Evolutionary conservation across 2,329 filamentous ascomycete species (phyloP), one percentile per base, ranked within the genome.

Genomic region (Pseudogymnoascus sp.): DNA sequence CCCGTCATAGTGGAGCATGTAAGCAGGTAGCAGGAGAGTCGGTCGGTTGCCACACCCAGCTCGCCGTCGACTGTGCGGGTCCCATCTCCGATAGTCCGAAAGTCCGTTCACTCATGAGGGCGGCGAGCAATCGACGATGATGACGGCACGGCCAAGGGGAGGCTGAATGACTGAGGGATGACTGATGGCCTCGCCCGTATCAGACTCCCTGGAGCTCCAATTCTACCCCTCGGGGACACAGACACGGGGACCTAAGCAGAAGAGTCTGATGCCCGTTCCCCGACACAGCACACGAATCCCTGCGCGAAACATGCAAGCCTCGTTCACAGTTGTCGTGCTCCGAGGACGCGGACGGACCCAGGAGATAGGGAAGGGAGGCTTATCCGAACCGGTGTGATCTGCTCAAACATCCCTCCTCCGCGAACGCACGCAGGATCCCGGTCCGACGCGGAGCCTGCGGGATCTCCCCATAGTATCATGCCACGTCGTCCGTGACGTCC

Each of bases 221-320:
- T 29, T 33, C 48, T 15, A 27, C n/a, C 29, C 15, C n/a, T 10
- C 9, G 4, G 18, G 12, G 29, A n/a, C 48, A 55, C 48, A 55
- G n/a, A 55, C 27, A 31, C 48, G n/a, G 21, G 48, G 48, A 21
- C 48, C 9, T 55, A 10, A 18, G 48, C 27, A 33, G 21, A 27
- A 55, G n/a, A 33, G 18, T 55, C 48, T 55, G 27, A 12, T 29
- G 48, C 27, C 45, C n/a, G n/a, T 9, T 5, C n/a, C 9, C 48
- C 27, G 18, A 5, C 48, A 18, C 9, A 55, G 31, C 29, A 18
- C 48, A 9, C 9, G 48, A 55, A 55, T 18, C 48, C 48, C 25
- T 33, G 48, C 29, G 48, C 48, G 29, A 55, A 55, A 33, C 48
- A 55, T 33, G 48, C 48, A 55, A 55, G 48, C 48, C 48, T 55